Base-by-base conservation (phyloP, 257 asterid species). In the Solanum pimpinellifolium region DNA sequence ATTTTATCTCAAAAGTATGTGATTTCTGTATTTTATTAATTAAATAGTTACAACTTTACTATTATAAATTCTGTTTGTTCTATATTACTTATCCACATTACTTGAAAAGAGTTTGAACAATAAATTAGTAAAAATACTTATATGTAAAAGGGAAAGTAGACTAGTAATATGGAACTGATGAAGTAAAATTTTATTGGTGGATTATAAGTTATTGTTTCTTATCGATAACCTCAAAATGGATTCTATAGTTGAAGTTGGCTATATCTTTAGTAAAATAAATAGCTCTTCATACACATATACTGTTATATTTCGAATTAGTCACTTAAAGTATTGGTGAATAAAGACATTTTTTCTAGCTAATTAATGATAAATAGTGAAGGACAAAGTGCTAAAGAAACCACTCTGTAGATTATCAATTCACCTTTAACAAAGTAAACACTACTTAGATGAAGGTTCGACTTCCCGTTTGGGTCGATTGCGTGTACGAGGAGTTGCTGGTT, bases 391-490 rank as follows among this genome's bases (percentile, higher is more conserved):
- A 27, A 80, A 80, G 69, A 49, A 80, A 20, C 69, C 41, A 49
- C 69, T 16, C 41, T 49, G 85, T 80, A 80, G 20, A 80, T 47
- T 31, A 16, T 18, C 16, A 9, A 73, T 73, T 23, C 66, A 20
- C 56, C 86, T 88, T 37, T 44, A 47, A 73, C 78, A 83, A 80
- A 69, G 62, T 7, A 56, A 74, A 68, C 52, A 23, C 87, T 88
- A 90, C 72, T 33, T 80, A n/a, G 94, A 89, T 49, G 97, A 91
- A 33, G 92, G 33, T 90, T 94, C 94, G 42, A 90, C 96, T 91
- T 95, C 89, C 89, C 98, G 91, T 88, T 92, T 95, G 81, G 98
- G 98, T 52, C 98, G 95, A 86, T 95, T 93, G 37, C 98, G 96
- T 31, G 86, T 89, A 39, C 94, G 96, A 74, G 88, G 89, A 73